These are phyloP conservation scores for Corymbia citriodora DNA, from an alignment of 441 rosid genomes.

Conservation along the genomic window DNA sequence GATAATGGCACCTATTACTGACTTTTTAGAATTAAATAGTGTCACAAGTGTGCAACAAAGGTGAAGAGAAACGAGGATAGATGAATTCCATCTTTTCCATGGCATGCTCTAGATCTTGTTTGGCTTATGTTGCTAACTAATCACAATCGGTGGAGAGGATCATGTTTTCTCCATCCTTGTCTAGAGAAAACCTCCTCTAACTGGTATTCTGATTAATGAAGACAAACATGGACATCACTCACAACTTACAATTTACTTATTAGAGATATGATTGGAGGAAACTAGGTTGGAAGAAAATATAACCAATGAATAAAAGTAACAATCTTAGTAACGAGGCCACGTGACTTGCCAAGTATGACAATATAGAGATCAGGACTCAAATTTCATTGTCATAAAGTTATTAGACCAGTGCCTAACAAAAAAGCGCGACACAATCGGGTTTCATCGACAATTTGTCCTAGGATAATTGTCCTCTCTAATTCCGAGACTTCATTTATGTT, in stretches of 20 bases:
- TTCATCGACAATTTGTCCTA: neutral
- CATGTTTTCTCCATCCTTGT: neutral
- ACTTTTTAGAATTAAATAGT: neutral
- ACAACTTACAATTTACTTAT: neutral
- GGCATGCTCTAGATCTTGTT: neutral
- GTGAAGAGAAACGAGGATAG: neutral
- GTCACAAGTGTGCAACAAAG: neutral
- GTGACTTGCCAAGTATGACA: neutral
- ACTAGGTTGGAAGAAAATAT: neutral
- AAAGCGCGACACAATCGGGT: accelerated
- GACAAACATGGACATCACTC: neutral
- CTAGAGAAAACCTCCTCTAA: neutral
- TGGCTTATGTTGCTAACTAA: neutral
- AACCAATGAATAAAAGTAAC: neutral
- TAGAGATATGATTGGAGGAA: neutral
- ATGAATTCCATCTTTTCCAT: neutral
- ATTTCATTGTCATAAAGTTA: neutral
- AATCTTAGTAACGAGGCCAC: neutral
- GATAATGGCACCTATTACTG: neutral
- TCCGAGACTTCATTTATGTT: neutral
- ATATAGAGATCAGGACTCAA: neutral
- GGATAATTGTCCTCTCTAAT: neutral
- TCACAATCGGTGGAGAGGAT: neutral
- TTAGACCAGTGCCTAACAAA: neutral
- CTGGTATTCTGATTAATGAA: neutral